These are phyloP conservation scores for Suhomyces kunorum DNA, from an alignment of 1,139 yeast genomes.

Conservation along the genomic window DNA sequence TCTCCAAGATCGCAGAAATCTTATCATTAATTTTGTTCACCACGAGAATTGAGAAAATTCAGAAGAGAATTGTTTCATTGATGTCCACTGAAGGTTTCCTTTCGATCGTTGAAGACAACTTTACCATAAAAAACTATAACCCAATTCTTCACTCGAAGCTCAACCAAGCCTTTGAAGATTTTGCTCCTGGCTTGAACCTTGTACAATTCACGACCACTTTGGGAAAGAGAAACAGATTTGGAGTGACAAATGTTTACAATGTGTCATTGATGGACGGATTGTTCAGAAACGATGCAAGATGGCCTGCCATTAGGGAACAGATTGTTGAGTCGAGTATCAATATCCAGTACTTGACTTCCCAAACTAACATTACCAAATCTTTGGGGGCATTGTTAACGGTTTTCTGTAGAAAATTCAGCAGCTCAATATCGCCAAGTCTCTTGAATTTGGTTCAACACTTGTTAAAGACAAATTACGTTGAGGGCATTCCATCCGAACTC, in stretches of 20 bases:
- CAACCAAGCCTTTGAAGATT: slow-evolving; percentile 44
- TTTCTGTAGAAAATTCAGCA: slow-evolving; percentile 45
- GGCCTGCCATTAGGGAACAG: slow-evolving; percentile 54
- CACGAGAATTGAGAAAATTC: slow-evolving; percentile 43
- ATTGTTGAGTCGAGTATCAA: slow-evolving; percentile 64
- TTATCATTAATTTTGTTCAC: slow-evolving; percentile 73
- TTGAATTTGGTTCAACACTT: slow-evolving; percentile 50
- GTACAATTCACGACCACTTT: slow-evolving; percentile 57
- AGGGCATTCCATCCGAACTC: slow-evolving; percentile 52
- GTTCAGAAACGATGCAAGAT: slow-evolving; percentile 46
- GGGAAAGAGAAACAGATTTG: slow-evolving; percentile 50
- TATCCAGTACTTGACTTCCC: slow-evolving; percentile 65
- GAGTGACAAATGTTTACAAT: slow-evolving; percentile 58
- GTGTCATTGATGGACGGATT: slow-evolving; percentile 63
- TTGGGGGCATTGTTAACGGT: slow-evolving; percentile 79
- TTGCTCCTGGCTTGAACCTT: slow-evolving; percentile 51
- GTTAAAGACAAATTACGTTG: slow-evolving; percentile 52
- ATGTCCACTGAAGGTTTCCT: slow-evolving; percentile 42
- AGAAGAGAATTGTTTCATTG: slow-evolving; percentile 45
- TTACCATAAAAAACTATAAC: slow-evolving; percentile 30
- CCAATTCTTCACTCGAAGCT: slow-evolving; percentile 48
- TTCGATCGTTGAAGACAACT: slow-evolving; percentile 31
- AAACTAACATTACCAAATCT: slow-evolving; percentile 67
- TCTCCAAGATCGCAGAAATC: slow-evolving; percentile 72
- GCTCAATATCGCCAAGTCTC: slow-evolving; percentile 36